These are phyloP conservation scores for Alloteropsis angusta DNA, from an alignment of 202 grass and related monocot genomes.

Conservation along the genomic window DNA sequence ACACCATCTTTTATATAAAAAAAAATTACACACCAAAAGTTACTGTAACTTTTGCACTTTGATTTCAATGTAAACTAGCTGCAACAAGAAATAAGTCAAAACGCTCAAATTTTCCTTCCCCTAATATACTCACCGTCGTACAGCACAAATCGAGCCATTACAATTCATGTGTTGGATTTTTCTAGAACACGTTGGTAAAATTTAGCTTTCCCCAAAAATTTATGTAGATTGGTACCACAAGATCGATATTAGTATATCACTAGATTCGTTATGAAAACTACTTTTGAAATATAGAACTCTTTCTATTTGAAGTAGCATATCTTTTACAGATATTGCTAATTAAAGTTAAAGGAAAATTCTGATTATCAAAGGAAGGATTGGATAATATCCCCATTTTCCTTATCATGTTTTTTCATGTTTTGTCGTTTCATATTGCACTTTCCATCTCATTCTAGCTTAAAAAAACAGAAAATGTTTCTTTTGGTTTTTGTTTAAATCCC, in stretches of 20 bases:
- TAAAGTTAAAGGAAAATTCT: neutral
- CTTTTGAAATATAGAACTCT: neutral
- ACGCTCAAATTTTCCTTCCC: neutral
- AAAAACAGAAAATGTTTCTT: neutral
- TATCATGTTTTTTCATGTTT: neutral
- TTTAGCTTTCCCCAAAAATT: neutral
- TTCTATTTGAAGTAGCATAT: neutral
- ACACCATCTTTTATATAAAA: neutral
- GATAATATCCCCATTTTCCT: neutral
- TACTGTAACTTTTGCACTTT: neutral
- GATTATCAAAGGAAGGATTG: neutral
- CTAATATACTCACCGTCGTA: neutral
- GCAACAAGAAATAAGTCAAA: neutral
- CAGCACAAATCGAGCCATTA: neutral
- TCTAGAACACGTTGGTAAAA: neutral
- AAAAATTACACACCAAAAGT: neutral
- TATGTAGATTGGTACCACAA: neutral
- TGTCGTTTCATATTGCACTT: neutral
- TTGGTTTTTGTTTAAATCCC: neutral
- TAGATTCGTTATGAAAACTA: neutral
- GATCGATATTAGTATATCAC: neutral
- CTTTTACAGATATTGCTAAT: neutral
- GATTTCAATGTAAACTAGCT: neutral
- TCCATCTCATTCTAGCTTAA: neutral
- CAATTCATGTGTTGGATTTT: neutral